phyloP scores from a whole-genome alignment of 108 stramenopile genomes.

The Parietichytrium sp. region DNA sequence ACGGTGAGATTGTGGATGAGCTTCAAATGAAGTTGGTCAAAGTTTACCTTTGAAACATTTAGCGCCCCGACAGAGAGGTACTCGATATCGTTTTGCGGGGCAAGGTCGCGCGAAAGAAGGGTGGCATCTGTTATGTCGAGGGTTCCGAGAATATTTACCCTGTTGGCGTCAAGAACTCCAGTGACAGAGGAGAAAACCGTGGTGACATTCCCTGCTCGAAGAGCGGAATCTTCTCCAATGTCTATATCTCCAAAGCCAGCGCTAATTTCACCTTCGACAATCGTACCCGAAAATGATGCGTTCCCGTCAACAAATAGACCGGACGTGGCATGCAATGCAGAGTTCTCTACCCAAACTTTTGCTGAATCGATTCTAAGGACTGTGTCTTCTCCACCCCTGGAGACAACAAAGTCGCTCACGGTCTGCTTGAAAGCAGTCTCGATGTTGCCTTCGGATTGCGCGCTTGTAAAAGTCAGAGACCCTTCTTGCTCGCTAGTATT shows the following conservation, averaged over 20 bases:
- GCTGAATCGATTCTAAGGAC: background rate
- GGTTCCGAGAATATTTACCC: background rate
- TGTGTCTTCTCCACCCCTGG: background rate
- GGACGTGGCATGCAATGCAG: background rate
- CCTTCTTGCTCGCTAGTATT: too few relatives aligned
- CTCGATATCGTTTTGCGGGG: background rate
- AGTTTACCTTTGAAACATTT: slow-evolving; percentile 7
- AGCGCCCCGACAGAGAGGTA: slow-evolving; percentile 17
- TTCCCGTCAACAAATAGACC: background rate
- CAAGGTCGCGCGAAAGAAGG: background rate
- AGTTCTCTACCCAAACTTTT: background rate
- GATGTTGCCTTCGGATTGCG: too few relatives aligned
- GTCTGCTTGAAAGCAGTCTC: too few relatives aligned
- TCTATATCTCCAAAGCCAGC: slow-evolving; percentile 20
- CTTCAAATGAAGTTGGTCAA: background rate
- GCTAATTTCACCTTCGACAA: background rate
- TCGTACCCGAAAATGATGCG: background rate
- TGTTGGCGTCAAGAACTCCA: background rate
- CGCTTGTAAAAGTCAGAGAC: too few relatives aligned
- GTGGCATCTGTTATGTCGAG: slow-evolving; percentile 28
- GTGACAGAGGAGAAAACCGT: background rate
- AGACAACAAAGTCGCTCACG: too few relatives aligned
- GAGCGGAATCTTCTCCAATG: background rate
- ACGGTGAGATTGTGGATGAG: slow-evolving; percentile 31
- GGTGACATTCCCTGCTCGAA: background rate